Conservation (phyloP, 495 filamentous ascomycete species). For the Cairneyella variabilis region DNA sequence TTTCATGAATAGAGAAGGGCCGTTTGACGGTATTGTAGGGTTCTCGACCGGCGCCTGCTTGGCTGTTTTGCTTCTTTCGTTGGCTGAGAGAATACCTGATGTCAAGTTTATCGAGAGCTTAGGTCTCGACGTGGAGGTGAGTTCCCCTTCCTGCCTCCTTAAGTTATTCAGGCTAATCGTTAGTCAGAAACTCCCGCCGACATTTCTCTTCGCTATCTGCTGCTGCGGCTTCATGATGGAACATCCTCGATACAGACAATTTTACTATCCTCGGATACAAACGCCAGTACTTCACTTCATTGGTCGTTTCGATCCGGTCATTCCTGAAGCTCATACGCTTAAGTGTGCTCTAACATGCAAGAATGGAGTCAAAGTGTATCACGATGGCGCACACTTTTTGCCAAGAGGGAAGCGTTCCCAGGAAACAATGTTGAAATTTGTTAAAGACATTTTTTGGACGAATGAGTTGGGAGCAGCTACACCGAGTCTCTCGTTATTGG, state of each 20-base stretch:
- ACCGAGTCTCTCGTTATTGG: no score
- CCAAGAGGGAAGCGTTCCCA: slow-evolving; percentile 75
- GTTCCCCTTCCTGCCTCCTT: no score
- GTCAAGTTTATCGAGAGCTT: not conserved
- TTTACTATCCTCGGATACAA: slow-evolving; percentile 68
- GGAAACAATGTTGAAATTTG: slow-evolving; percentile 66
- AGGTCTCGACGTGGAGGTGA: slow-evolving; percentile 9
- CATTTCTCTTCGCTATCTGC: slow-evolving; percentile 70
- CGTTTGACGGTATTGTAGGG: not conserved
- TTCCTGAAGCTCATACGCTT: slow-evolving; percentile 65
- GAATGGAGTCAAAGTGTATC: slow-evolving; percentile 62
- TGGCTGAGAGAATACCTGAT: not conserved
- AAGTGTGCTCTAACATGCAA: slow-evolving; percentile 62
- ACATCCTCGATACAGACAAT: slow-evolving; percentile 50
- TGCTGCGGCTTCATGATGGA: slow-evolving; percentile 74
- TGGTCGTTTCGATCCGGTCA: slow-evolving; percentile 78
- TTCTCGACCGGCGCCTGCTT: not conserved
- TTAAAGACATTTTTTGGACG: no score
- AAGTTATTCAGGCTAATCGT: no score
- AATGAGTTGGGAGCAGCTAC: no score
- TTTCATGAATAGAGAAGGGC: not conserved
- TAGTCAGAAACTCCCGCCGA: slow-evolving; percentile 38
- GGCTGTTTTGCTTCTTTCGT: not conserved
- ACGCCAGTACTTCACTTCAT: slow-evolving; percentile 83
- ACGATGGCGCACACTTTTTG: slow-evolving; percentile 88